Evolutionary conservation across 2,329 filamentous ascomycete genomes (phyloP).

Genomic region (Penicillium sp.): DNA sequence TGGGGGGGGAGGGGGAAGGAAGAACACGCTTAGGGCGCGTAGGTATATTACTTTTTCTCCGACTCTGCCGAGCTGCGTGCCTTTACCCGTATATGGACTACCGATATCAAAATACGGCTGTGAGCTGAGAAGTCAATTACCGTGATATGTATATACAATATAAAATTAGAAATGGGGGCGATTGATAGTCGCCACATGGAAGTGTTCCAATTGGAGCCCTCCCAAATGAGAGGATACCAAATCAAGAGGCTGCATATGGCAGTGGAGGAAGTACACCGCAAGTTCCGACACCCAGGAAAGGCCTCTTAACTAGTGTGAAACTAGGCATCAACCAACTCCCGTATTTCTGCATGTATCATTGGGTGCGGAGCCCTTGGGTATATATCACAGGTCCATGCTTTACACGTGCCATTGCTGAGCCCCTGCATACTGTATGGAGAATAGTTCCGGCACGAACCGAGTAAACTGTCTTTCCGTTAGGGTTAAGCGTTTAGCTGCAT

Average conservation of each 20-base stretch:
- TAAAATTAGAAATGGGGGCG: background rate
- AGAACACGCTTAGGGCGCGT: background rate
- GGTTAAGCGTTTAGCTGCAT: constrained; percentile 7
- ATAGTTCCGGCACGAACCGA: constrained; percentile 11
- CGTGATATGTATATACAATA: background rate
- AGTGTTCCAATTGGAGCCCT: background rate
- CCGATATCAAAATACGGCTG: background rate
- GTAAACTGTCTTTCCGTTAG: background rate
- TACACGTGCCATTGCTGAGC: background rate
- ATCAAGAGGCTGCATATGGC: background rate
- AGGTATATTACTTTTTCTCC: background rate
- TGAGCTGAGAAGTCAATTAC: background rate
- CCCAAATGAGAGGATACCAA: background rate
- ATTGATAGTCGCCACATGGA: background rate
- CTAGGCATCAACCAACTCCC: background rate
- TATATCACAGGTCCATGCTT: background rate
- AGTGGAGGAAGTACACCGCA: constrained; percentile 4
- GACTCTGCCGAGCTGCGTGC: background rate
- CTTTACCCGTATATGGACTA: background rate
- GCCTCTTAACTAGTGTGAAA: background rate
- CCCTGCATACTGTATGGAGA: constrained; percentile 4
- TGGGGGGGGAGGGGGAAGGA: background rate
- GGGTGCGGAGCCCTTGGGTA: background rate
- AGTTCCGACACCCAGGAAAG: background rate
- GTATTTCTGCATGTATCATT: background rate